These are phyloP conservation scores for Talaromyces liani DNA, from an alignment of 495 filamentous ascomycete genomes.

Conservation along the genomic window DNA sequence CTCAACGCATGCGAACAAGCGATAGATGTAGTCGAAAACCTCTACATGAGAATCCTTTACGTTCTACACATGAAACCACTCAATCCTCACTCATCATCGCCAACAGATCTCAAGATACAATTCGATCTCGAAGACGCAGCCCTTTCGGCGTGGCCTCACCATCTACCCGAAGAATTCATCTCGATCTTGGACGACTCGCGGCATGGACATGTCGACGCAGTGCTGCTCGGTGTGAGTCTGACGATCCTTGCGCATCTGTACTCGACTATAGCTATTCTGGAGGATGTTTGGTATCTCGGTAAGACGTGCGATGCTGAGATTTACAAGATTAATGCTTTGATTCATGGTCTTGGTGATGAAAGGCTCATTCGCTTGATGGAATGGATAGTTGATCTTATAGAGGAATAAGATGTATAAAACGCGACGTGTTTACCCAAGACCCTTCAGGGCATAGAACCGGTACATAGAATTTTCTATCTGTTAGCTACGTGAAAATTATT, in stretches of 20 bases:
- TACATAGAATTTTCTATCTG: no score
- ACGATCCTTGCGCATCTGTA: slow-evolving; percentile 22
- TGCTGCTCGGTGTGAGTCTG: background rate
- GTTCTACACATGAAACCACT: slow-evolving; percentile 13
- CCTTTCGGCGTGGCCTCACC: slow-evolving; percentile 16
- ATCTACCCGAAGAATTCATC: slow-evolving; percentile 15
- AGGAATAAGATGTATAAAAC: background rate
- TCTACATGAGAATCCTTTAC: slow-evolving; percentile 24
- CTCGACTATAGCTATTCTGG: slow-evolving; percentile 13
- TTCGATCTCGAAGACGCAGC: slow-evolving; percentile 25
- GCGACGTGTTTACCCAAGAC: no score
- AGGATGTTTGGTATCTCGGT: slow-evolving; percentile 12
- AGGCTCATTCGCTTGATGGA: slow-evolving; percentile 10
- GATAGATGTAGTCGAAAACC: slow-evolving; percentile 22
- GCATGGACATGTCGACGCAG: slow-evolving; percentile 7
- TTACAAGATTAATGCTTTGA: slow-evolving; percentile 12
- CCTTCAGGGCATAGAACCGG: no score
- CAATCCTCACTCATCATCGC: slow-evolving; percentile 7
- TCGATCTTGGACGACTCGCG: slow-evolving; percentile 11
- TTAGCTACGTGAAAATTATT: no score
- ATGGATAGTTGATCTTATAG: slow-evolving; percentile 13
- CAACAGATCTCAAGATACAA: slow-evolving; percentile 15
- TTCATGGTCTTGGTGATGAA: slow-evolving; percentile 4
- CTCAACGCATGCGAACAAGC: slow-evolving; percentile 1
- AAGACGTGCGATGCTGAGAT: slow-evolving; percentile 16